A percentile compares a stretch with the other conserved stretches of the same genome.
phyloP scores from a whole-genome alignment of 257 asterid genomes.

The Vinca minor region DNA sequence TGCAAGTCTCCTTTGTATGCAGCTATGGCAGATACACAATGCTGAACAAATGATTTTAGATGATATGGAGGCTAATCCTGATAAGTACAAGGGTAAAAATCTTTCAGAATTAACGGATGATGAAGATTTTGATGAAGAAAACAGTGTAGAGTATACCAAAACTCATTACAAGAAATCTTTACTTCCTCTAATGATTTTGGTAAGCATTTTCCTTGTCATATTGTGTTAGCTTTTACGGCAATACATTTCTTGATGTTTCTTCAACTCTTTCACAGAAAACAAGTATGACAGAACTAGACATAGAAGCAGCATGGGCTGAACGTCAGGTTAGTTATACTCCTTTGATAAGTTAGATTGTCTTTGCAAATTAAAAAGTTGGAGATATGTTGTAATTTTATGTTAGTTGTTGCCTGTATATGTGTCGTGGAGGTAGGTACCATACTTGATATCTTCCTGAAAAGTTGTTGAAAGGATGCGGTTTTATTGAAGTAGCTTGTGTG shows the following conservation, averaged over 20 bases:
- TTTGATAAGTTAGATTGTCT: not conserved
- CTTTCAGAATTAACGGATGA: slow-evolving; percentile 63
- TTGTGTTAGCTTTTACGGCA: slow-evolving; percentile 7
- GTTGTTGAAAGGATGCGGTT: not conserved
- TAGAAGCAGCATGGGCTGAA: slow-evolving; percentile 89
- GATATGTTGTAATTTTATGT: not conserved
- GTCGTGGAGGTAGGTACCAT: not conserved
- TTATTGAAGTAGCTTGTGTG: slow-evolving; percentile 9
- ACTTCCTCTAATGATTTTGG: slow-evolving; percentile 60
- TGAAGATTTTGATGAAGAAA: slow-evolving; percentile 68
- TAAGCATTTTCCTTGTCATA: slow-evolving; percentile 22
- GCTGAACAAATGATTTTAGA: slow-evolving; percentile 97
- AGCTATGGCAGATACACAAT: slow-evolving; percentile 89
- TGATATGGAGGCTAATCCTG: slow-evolving; percentile 71
- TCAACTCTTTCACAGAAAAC: slow-evolving; percentile 42
- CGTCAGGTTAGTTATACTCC: slow-evolving; percentile 62
- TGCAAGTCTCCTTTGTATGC: slow-evolving; percentile 18
- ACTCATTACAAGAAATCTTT: slow-evolving; percentile 59
- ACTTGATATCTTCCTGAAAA: not conserved
- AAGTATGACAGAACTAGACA: slow-evolving; percentile 77
- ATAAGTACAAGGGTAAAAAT: slow-evolving; percentile 55
- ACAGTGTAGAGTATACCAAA: slow-evolving; percentile 50
- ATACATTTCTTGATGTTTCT: slow-evolving; percentile 24
- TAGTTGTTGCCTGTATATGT: not conserved
- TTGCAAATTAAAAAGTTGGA: not conserved